These are phyloP conservation scores for Coriaria nepalensis DNA, from an alignment of 306 rosid genomes.

Conservation along the genomic window DNA sequence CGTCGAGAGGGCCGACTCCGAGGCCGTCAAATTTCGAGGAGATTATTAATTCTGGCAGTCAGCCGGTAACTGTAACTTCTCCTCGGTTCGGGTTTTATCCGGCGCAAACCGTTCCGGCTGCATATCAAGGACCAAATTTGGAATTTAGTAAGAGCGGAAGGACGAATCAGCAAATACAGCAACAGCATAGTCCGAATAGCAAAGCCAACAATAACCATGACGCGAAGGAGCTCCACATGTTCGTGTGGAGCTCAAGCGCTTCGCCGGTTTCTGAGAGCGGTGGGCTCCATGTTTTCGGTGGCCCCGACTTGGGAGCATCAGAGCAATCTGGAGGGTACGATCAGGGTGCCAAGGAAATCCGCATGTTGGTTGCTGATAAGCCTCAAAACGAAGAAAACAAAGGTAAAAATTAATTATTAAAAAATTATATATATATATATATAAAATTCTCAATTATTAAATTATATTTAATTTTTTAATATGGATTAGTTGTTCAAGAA, in stretches of 20 bases:
- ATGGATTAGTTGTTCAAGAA: conserved; percentile 3
- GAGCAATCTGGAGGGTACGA: conserved; percentile 9
- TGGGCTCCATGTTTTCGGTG: conserved; percentile 63
- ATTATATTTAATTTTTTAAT: not conserved
- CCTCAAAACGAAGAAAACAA: conserved; percentile 7
- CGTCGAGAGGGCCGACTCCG: conserved; percentile 3
- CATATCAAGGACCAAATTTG: conserved; percentile 34
- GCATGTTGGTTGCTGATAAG: conserved; percentile 13
- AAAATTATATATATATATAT: too few species aligned
- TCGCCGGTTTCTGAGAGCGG: conserved; percentile 72
- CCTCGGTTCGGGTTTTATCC: conserved; percentile 64
- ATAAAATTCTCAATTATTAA: too few species aligned
- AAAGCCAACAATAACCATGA: conserved; percentile 36
- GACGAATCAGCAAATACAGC: not conserved
- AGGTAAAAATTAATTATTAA: not conserved
- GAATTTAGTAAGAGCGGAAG: conserved; percentile 44
- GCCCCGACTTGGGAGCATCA: conserved; percentile 12
- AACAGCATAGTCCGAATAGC: conserved; percentile 8
- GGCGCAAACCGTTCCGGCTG: conserved; percentile 16
- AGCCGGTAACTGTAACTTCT: too few species aligned
- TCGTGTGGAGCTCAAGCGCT: conserved; percentile 78
- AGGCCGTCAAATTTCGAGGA: conserved; percentile 85
- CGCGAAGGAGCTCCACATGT: conserved; percentile 91
- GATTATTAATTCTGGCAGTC: conserved; percentile 10
- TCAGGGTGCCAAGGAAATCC: conserved; percentile 13